A percentile compares a stretch with the other conserved stretches of the same genome.
These are phyloP conservation scores for Prunus padus DNA, from an alignment of 306 rosid genomes.

Conservation along the genomic window DNA sequence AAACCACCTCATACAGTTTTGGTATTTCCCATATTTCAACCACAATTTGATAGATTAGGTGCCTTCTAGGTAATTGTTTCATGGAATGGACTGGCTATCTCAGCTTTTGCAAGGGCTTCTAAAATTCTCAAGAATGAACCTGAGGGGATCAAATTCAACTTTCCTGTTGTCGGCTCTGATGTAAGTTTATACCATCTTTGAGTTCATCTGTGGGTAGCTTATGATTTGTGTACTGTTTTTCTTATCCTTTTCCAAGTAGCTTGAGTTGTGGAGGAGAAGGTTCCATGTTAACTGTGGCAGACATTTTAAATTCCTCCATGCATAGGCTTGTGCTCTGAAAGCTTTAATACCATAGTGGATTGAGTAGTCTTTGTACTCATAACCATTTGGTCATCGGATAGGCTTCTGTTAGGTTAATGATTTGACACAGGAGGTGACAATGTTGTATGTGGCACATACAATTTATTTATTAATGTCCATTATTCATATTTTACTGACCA, in stretches of 20 bases:
- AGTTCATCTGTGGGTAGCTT: not conserved
- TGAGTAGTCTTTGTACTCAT: too few relatives aligned
- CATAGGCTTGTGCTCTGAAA: too few relatives aligned
- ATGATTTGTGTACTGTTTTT: too few relatives aligned
- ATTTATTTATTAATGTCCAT: not conserved
- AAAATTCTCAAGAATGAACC: conserved; percentile 66
- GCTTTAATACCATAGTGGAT: too few relatives aligned
- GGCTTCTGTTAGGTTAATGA: too few relatives aligned
- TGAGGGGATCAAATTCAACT: conserved; percentile 59
- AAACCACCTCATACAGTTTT: conserved; percentile 1
- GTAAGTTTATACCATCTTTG: conserved; percentile 50
- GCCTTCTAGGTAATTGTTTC: conserved; percentile 80
- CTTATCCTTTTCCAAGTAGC: too few relatives aligned
- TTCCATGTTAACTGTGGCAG: too few relatives aligned
- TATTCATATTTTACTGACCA: not conserved
- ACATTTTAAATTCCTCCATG: too few relatives aligned
- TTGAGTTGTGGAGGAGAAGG: too few relatives aligned
- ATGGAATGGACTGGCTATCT: conserved; percentile 90
- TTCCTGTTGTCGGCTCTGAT: conserved; percentile 72
- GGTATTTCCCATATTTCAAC: not conserved
- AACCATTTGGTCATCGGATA: too few relatives aligned
- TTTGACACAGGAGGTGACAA: too few relatives aligned
- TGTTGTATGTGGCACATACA: not conserved
- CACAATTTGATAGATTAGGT: conserved; percentile 22
- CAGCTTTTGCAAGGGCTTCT: conserved; percentile 94